A percentile compares a stretch with the other conserved stretches of the same genome.
These are phyloP conservation scores for Filosporella fistucella DNA, from an alignment of 495 filamentous ascomycete species.

Conservation along the genomic window DNA sequence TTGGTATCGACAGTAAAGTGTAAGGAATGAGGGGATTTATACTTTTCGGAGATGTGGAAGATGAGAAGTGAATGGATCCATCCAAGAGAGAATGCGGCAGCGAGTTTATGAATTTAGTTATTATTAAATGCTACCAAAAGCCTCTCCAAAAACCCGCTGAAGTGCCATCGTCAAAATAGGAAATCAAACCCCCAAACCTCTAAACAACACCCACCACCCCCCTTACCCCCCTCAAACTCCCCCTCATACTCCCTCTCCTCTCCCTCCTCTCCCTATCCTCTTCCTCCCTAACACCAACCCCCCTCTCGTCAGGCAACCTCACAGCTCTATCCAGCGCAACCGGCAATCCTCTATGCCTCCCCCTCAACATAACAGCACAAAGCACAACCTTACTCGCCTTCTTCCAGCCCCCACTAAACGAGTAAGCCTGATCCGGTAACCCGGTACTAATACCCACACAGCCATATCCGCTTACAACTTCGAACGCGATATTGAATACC, in stretches of 20 bases:
- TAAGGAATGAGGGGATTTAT: too few species aligned
- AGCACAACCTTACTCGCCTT: constrained; percentile 70
- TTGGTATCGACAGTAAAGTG: too few species aligned
- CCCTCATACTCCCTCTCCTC: not conserved
- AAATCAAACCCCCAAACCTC: too few species aligned
- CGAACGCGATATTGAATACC: constrained; percentile 84
- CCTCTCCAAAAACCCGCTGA: too few species aligned
- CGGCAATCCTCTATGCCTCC: constrained; percentile 73
- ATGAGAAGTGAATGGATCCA: too few species aligned
- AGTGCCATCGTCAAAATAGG: too few species aligned
- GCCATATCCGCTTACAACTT: constrained; percentile 79
- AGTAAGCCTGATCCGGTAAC: constrained; percentile 59
- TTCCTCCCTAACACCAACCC: constrained; percentile 33
- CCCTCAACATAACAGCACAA: constrained; percentile 72
- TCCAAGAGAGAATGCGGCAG: too few species aligned
- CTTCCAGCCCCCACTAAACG: constrained; percentile 71
- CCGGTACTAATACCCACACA: constrained; percentile 80
- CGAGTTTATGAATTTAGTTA: too few species aligned
- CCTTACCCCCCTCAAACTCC: too few species aligned
- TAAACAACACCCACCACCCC: too few species aligned
- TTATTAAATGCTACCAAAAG: too few species aligned
- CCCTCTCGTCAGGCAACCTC: constrained; percentile 56
- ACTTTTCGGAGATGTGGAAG: too few species aligned
- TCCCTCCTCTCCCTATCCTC: not conserved
- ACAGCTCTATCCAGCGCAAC: constrained; percentile 80